These are phyloP conservation scores for Dactylellina parvicollis DNA, from an alignment of 2,329 filamentous ascomycete species.

Conservation along the genomic window DNA sequence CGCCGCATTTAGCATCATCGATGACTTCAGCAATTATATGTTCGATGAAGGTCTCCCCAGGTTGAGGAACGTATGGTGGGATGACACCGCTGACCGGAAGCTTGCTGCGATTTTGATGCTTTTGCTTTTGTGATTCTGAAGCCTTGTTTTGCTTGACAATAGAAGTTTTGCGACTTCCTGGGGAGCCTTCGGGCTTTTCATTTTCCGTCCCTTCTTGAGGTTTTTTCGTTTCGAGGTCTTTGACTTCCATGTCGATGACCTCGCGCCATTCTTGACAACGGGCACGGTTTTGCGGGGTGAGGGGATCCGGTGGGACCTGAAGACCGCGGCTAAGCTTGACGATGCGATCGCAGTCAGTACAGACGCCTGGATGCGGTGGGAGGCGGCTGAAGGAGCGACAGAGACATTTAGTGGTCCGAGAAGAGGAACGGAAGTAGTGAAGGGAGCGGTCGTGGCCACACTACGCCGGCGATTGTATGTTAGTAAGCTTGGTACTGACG, in stretches of 20 bases:
- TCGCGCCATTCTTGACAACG: slow-evolving; percentile 28
- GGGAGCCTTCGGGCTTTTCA: not conserved
- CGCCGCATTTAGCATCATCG: slow-evolving; percentile 49
- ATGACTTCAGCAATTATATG: slow-evolving; percentile 38
- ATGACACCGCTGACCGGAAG: not conserved
- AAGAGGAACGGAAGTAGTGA: slow-evolving; percentile 31
- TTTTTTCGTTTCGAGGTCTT: slow-evolving; percentile 19
- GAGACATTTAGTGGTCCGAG: slow-evolving; percentile 28
- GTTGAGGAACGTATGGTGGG: slow-evolving; percentile 40
- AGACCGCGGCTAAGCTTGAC: slow-evolving; percentile 12
- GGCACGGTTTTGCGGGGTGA: slow-evolving; percentile 30
- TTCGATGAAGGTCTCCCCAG: slow-evolving; percentile 42
- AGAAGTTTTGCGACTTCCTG: not conserved
- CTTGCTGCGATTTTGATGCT: slow-evolving; percentile 1
- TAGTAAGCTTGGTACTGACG: not conserved
- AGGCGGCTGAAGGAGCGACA: slow-evolving; percentile 37
- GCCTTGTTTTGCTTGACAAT: slow-evolving; percentile 4
- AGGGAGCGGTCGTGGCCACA: slow-evolving; percentile 49
- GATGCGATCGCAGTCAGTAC: slow-evolving; percentile 33
- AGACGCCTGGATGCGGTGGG: slow-evolving; percentile 2
- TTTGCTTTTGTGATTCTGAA: slow-evolving; percentile 13
- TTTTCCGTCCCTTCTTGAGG: not conserved
- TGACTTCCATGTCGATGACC: slow-evolving; percentile 32
- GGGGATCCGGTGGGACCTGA: slow-evolving; percentile 20
- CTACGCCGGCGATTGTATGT: slow-evolving; percentile 7